These are phyloP conservation scores for Diplodia mutila DNA, from an alignment of 2,329 filamentous ascomycete genomes.

Conservation along the genomic window DNA sequence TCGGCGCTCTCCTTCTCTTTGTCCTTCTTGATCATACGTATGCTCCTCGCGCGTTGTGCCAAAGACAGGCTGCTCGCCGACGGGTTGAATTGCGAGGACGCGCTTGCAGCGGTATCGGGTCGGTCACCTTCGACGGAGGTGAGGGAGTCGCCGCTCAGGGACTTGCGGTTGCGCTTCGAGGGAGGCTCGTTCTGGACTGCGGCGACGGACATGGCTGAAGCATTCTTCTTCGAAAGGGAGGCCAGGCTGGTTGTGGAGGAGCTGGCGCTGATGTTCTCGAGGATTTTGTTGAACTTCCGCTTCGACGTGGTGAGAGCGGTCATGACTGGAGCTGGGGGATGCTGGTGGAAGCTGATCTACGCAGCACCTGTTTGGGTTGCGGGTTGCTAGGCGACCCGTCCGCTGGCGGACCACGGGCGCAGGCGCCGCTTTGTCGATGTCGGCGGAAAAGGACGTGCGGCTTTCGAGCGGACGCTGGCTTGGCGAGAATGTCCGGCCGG, in stretches of 20 bases:
- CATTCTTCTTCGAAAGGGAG: conserved; percentile 44
- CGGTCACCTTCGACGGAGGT: conserved; percentile 29
- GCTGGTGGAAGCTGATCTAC: conserved; percentile 14
- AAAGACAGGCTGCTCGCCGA: conserved; percentile 27
- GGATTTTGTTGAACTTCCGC: conserved; percentile 77
- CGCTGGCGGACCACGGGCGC: not conserved
- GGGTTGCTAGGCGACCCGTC: conserved; percentile 23
- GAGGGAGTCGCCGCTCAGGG: conserved; percentile 27
- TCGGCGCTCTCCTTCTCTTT: conserved; percentile 30
- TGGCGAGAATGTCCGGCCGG: not conserved
- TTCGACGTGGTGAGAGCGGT: conserved; percentile 74
- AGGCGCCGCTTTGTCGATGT: conserved; percentile 18
- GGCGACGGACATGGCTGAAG: conserved; percentile 36
- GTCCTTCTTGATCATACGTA: conserved; percentile 34
- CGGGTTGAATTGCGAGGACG: conserved; percentile 9
- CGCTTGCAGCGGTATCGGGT: conserved; percentile 1
- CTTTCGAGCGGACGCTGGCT: not conserved
- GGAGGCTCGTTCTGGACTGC: conserved; percentile 36
- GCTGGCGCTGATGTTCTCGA: conserved; percentile 62
- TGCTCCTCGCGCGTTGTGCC: conserved; percentile 30
- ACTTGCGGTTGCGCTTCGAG: conserved; percentile 41
- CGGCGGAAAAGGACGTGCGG: not conserved
- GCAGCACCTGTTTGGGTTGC: conserved; percentile 19
- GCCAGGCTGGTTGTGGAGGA: conserved; percentile 50
- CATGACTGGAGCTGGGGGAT: conserved; percentile 32